Conservation (phyloP, 2,329 filamentous ascomycete species). For the Pestalotiopsis sp. region DNA sequence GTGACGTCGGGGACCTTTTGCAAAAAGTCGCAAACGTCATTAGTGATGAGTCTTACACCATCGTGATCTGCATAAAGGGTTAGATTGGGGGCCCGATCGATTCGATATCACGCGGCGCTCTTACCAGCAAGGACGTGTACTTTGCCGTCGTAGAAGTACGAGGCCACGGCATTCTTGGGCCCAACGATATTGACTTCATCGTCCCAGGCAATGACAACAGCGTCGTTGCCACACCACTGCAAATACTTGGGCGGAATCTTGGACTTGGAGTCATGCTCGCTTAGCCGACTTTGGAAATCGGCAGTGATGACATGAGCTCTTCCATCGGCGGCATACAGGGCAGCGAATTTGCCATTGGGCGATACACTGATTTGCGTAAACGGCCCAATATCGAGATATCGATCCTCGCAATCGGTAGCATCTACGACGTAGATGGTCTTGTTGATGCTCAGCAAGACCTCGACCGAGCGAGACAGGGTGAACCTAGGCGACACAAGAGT, state of each 20-base stretch:
- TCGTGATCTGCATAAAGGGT: slow-evolving; percentile 61
- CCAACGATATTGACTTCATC: slow-evolving; percentile 96
- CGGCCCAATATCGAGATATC: slow-evolving; percentile 86
- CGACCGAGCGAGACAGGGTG: slow-evolving; percentile 89
- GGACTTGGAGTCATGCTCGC: slow-evolving; percentile 88
- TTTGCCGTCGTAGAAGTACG: slow-evolving; percentile 87
- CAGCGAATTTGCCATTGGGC: slow-evolving; percentile 85
- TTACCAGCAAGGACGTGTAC: slow-evolving; percentile 87
- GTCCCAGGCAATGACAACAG: slow-evolving; percentile 93
- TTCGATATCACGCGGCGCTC: slow-evolving; percentile 12
- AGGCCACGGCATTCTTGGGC: slow-evolving; percentile 73
- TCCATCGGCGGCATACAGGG: slow-evolving; percentile 83
- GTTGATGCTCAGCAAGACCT: slow-evolving; percentile 84
- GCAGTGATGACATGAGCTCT: slow-evolving; percentile 92
- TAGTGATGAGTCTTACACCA: slow-evolving; percentile 87
- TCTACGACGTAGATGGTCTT: slow-evolving; percentile 87
- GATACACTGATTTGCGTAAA: slow-evolving; percentile 91
- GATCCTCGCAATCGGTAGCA: slow-evolving; percentile 86
- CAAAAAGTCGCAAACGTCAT: slow-evolving; percentile 96
- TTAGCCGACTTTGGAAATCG: slow-evolving; percentile 90
- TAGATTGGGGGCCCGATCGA: not conserved
- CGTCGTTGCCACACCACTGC: slow-evolving; percentile 96
- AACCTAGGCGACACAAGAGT: slow-evolving; percentile 84
- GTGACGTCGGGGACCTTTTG: slow-evolving; percentile 88
- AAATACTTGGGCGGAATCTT: slow-evolving; percentile 85